phyloP scores from a whole-genome alignment of 768 basidiomycete species.

The Candolleomyces efflorescens region DNA sequence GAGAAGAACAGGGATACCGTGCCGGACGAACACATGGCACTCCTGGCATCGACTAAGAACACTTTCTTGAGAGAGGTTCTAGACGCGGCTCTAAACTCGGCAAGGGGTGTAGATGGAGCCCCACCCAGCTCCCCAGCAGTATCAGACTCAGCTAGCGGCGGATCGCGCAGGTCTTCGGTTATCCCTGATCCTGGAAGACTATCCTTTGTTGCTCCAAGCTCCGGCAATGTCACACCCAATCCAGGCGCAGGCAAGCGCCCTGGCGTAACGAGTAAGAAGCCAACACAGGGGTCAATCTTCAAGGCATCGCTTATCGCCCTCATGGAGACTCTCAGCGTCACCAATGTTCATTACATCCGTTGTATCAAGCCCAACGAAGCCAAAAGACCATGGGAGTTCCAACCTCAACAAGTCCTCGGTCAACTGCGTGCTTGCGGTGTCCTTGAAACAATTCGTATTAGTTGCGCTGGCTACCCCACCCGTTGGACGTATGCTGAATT shows the following conservation, averaged over 20 bases:
- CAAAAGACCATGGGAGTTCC: constrained; percentile 96
- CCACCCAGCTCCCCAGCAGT: constrained; percentile 71
- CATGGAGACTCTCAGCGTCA: constrained; percentile 96
- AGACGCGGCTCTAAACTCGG: constrained; percentile 79
- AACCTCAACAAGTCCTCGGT: constrained; percentile 90
- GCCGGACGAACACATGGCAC: constrained; percentile 93
- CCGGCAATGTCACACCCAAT: constrained; percentile 19
- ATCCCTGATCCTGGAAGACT: constrained; percentile 86
- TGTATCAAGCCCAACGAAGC: constrained; percentile 99
- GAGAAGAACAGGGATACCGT: constrained; percentile 99
- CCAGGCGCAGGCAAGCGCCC: constrained; percentile 51
- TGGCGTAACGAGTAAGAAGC: constrained; percentile 76
- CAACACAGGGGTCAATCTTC: constrained; percentile 98
- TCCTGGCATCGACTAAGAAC: constrained; percentile 85
- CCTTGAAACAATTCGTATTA: constrained; percentile 96
- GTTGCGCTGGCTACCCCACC: constrained; percentile 97
- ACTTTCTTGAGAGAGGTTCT: constrained; percentile 92
- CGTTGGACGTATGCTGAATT: constrained; percentile 99
- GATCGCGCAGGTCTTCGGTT: constrained; percentile 76
- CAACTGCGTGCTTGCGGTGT: constrained; percentile 98
- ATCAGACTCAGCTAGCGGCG: constrained; percentile 73
- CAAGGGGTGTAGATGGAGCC: constrained; percentile 61
- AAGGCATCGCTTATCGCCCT: constrained; percentile 89
- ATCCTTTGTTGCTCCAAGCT: constrained; percentile 54
- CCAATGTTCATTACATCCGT: constrained; percentile 98